Conservation (phyloP, 202 grass and related monocot species). For the Musa balbisiana region DNA sequence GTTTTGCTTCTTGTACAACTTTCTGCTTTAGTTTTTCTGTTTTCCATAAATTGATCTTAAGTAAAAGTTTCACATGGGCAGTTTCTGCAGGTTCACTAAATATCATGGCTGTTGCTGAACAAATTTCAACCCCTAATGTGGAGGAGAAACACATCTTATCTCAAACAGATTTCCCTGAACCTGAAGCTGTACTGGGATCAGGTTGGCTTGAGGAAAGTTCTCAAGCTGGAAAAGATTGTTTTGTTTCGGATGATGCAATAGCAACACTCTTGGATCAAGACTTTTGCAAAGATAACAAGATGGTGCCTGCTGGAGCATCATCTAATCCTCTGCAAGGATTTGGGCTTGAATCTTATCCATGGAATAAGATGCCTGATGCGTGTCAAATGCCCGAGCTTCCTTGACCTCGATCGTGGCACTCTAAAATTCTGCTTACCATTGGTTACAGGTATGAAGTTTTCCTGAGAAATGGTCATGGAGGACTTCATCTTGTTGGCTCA, state of each 20-base stretch:
- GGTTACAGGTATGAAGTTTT: not conserved
- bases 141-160: constrained; percentile 36
- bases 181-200: constrained; percentile 44
- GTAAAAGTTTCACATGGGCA: not conserved
- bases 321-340: constrained; percentile 27
- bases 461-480: too few relatives aligned
- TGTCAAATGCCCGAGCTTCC: constrained; percentile 57
- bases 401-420: constrained; percentile 19
- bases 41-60: not conserved
- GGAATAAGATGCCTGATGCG: constrained; percentile 51
- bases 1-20: not conserved
- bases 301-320: constrained; percentile 1
- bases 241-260: constrained; percentile 2
- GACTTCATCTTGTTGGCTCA: too few relatives aligned
- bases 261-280: constrained; percentile 48
- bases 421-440: too few relatives aligned
- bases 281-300: constrained; percentile 36
- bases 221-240: constrained; percentile 31
- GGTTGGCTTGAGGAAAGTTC: constrained; percentile 32
- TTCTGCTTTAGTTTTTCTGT: not conserved
- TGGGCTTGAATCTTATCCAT: constrained; percentile 35
- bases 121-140: constrained; percentile 2
- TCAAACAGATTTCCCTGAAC: constrained; percentile 39
- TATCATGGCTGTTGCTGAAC: constrained; percentile 36
- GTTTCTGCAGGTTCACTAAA: constrained; percentile 30